These are phyloP conservation scores for Helianthus tuberosus DNA, from an alignment of 129 eudicot genomes.

Conservation along the genomic window DNA sequence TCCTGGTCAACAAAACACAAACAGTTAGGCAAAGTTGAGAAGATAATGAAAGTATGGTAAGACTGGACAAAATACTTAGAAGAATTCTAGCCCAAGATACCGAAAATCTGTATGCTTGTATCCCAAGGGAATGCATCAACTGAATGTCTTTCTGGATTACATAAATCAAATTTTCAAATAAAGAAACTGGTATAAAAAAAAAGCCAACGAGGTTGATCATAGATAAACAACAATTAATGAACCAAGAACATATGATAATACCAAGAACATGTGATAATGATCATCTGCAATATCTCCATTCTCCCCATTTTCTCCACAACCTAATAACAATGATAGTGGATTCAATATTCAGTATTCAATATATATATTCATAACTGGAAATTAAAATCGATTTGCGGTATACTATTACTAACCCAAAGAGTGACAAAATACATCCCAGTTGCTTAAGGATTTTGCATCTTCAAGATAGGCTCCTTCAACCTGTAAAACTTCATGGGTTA, in stretches of 20 bases:
- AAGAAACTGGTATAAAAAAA: neutral
- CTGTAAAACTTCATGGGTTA: constrained; percentile 32
- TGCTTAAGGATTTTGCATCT: constrained; percentile 74
- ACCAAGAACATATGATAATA: constrained; percentile 88
- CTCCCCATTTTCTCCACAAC: constrained; percentile 39
- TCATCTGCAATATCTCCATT: constrained; percentile 73
- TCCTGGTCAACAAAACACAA: constrained; percentile 12
- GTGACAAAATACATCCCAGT: constrained; percentile 72
- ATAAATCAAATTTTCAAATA: neutral
- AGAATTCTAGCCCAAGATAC: constrained; percentile 89
- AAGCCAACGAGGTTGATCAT: neutral
- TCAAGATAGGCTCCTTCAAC: constrained; percentile 87
- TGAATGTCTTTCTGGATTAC: constrained; percentile 68
- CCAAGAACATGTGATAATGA: constrained; percentile 85
- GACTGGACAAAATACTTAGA: constrained; percentile 34
- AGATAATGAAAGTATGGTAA: neutral
- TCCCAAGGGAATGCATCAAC: constrained; percentile 61
- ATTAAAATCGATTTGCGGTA: neutral
- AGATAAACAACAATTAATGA: neutral
- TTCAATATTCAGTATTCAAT: neutral
- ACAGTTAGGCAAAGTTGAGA: neutral
- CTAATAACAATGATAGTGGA: neutral
- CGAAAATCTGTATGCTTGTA: constrained; percentile 71
- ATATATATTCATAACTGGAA: neutral
- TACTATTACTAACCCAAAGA: constrained; percentile 27